Base-by-base conservation (phyloP, 108 stramenopile genomes). In the Fistulifera solaris region DNA sequence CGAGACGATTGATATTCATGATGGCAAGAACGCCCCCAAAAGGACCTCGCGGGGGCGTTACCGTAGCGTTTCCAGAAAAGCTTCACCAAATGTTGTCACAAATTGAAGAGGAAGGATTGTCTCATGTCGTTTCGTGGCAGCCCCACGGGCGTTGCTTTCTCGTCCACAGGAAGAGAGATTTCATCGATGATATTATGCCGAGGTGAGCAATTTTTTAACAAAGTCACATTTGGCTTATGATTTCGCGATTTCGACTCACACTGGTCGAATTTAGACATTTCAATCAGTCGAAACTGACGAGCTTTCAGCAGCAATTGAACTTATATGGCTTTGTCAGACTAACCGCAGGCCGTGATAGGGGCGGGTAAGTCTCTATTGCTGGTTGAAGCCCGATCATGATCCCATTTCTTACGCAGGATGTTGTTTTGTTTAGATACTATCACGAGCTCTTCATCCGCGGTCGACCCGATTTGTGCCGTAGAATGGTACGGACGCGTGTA, bases 111-210 rank as follows among this genome's bases (percentile, higher is more conserved):
- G 76, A 80, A 21, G 86, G 80, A 1, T 62, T 70, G 41, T 83
- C 65, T 18, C 27, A 82, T 63, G 64, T 85, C 35, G 77, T 94
- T 4, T 80, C 83, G 26, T 94, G 94, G 94, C 82, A 84, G 61
- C 79, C 83, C 16, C 84, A 94, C 55, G 93, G 96, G 42, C 68
- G 87, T 52, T 88, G 80, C 70, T 92, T 95, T 56, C 52, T 89
- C 38, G 85, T 95, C 13, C 80, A 81, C 61, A 83, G 93, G 59
- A 85, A 82, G 1, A 73, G 89, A 57, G 77, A 76, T 11, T 95
- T 97, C 59, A 65, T 67, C 8, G 76, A 90, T 2, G 56, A 58
- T 8, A 23, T 58, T 2, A 45, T 58, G 56, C 43, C 44, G 28
- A 24, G 38, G 54, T 54, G 16, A 40, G 54, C 40, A 35, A 6